These are phyloP conservation scores for Phytophthora sp. DNA, from an alignment of 352 stramenopile species.

Conservation along the genomic window DNA sequence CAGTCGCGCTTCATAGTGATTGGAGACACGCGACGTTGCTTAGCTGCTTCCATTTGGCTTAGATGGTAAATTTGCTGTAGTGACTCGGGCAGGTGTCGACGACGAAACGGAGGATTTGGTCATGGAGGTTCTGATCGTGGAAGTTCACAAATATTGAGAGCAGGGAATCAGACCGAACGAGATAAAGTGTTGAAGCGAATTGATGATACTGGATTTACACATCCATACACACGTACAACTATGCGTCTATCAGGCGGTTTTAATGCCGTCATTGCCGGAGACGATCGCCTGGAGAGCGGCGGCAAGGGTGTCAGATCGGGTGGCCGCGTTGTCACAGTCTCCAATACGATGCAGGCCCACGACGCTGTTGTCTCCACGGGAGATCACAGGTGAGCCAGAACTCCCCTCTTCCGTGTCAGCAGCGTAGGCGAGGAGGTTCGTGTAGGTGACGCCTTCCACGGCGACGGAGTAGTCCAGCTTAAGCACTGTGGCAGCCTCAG, in stretches of 20 bases:
- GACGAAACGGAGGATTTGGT: too few relatives aligned
- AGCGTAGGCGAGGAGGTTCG: conserved; percentile 63
- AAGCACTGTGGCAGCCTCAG: conserved; percentile 22
- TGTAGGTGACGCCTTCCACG: conserved; percentile 38
- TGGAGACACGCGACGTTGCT: background rate
- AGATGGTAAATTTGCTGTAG: background rate
- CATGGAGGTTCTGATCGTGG: too few relatives aligned
- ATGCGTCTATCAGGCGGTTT: conserved; percentile 26
- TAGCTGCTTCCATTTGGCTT: background rate
- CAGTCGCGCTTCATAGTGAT: conserved; percentile 10
- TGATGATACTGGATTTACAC: conserved; percentile 11
- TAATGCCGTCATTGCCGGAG: conserved; percentile 41
- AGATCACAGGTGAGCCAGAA: conserved; percentile 69
- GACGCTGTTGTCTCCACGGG: conserved; percentile 54
- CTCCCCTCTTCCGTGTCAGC: conserved; percentile 70
- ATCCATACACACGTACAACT: conserved; percentile 2
- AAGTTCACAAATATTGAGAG: too few relatives aligned
- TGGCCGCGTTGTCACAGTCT: conserved; percentile 68
- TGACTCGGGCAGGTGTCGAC: background rate
- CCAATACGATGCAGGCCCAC: conserved; percentile 79
- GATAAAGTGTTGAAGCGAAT: conserved; percentile 10
- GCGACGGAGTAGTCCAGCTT: conserved; percentile 43
- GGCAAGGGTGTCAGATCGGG: conserved; percentile 25
- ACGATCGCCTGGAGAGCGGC: conserved; percentile 27
- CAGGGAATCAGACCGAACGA: too few relatives aligned